A percentile compares a stretch with the other conserved stretches of the same genome.
phyloP scores from a whole-genome alignment of 108 stramenopile genomes.

The Cyclostephanos tholiformis region DNA sequence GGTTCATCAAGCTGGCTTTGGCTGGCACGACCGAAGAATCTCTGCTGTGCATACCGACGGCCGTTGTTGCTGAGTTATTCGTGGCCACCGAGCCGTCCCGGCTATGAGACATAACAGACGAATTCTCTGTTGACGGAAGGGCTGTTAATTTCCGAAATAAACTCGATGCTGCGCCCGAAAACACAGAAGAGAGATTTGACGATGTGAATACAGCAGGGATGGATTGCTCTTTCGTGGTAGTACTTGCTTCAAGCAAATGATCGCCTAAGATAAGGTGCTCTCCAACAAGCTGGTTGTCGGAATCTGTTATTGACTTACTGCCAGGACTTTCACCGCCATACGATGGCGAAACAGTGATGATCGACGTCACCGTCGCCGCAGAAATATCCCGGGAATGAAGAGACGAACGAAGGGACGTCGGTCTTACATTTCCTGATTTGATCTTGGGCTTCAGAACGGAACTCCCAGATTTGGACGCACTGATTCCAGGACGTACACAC shows the following conservation, averaged over 20 bases:
- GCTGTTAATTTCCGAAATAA: conserved; percentile 25
- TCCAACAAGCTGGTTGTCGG: conserved; percentile 1
- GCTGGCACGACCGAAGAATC: conserved; percentile 35
- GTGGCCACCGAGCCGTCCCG: conserved; percentile 39
- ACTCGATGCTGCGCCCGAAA: conserved; percentile 21
- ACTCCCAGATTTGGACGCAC: not conserved
- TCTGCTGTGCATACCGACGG: conserved; percentile 31
- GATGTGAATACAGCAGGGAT: conserved; percentile 9
- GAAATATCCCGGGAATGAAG: conserved; percentile 40
- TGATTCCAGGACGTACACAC: conserved; percentile 52
- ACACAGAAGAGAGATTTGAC: conserved; percentile 30
- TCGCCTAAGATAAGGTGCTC: conserved; percentile 9
- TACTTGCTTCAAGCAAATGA: conserved; percentile 7
- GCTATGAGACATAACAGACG: conserved; percentile 31
- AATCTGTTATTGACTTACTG: not conserved
- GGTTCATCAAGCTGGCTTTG: conserved; percentile 17
- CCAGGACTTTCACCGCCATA: not conserved
- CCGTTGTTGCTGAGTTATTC: conserved; percentile 20
- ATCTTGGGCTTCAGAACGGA: conserved; percentile 15
- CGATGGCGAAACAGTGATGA: not conserved
- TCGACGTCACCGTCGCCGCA: conserved; percentile 18
- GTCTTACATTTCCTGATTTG: conserved; percentile 2
- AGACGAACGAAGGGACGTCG: conserved; percentile 23
- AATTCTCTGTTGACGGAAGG: not conserved
- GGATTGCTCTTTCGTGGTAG: conserved; percentile 2